A percentile compares a stretch with the other conserved stretches of the same genome.
Evolutionary conservation across 805 yeast genomes (phyloP).

Genomic region (Deakozyma indianensis): DNA sequence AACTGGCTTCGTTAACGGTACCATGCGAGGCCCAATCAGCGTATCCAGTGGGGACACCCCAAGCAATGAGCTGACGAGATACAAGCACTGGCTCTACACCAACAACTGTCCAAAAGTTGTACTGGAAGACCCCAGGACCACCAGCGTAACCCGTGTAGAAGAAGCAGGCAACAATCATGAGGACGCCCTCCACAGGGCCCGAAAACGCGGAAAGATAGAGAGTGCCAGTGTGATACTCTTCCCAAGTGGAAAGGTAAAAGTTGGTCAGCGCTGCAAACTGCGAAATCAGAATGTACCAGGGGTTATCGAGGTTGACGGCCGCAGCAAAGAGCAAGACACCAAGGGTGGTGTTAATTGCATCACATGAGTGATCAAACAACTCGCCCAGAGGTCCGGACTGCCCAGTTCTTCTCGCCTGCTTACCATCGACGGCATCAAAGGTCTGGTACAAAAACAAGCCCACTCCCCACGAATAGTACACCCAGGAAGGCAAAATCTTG

Average conservation of each 20-base stretch:
- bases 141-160: constrained; percentile 56
- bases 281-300: constrained; percentile 28
- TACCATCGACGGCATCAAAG: constrained; percentile 93
- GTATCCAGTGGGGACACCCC: constrained; percentile 7
- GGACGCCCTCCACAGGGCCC: constrained; percentile 93
- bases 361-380: constrained; percentile 82
- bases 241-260: constrained; percentile 73
- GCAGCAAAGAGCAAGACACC: constrained; percentile 64
- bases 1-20: constrained; percentile 2
- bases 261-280: constrained; percentile 33
- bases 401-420: constrained; percentile 89
- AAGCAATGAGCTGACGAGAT: background rate
- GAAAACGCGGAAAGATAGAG: constrained; percentile 68
- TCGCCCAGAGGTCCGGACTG: constrained; percentile 94
- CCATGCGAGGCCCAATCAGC: constrained; percentile 22
- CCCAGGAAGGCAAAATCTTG: constrained; percentile 54
- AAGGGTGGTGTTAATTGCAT: constrained; percentile 62
- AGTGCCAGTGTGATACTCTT: constrained; percentile 81
- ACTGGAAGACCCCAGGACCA: constrained; percentile 33
- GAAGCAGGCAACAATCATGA: constrained; percentile 47
- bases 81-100: background rate
- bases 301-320: constrained; percentile 59
- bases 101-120: background rate
- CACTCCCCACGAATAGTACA: constrained; percentile 61
- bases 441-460: constrained; percentile 88